Evolutionary conservation across 805 yeast species (phyloP).

Genomic region (Saturnispora quitensis): DNA sequence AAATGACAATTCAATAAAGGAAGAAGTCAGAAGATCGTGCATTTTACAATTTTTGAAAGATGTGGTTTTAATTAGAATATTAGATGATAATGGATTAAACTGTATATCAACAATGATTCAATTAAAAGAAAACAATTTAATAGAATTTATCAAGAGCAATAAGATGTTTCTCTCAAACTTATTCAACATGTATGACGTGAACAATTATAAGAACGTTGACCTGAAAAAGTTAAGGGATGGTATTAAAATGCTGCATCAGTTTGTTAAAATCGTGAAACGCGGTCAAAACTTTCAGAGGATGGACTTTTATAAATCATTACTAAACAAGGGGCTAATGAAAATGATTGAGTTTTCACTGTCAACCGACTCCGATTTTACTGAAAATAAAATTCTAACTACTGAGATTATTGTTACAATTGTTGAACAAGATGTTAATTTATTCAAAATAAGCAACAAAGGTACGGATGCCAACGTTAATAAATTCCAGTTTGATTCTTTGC

Average conservation of each 20-base stretch:
- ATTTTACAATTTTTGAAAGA: constrained; percentile 76
- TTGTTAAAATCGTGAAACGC: constrained; percentile 63
- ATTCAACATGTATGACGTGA: constrained; percentile 43
- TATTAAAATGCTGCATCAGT: constrained; percentile 70
- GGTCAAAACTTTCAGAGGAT: constrained; percentile 53
- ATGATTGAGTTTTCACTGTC: constrained; percentile 62
- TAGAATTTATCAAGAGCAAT: constrained; percentile 46
- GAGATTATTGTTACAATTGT: constrained; percentile 73
- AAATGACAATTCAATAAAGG: constrained; percentile 37
- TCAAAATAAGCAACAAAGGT: constrained; percentile 24
- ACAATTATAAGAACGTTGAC: constrained; percentile 4
- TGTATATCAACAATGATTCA: constrained; percentile 60
- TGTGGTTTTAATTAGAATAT: constrained; percentile 69
- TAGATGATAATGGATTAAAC: constrained; percentile 74
- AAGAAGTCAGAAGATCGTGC: constrained; percentile 64
- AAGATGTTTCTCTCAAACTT: constrained; percentile 45
- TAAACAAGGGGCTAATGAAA: constrained; percentile 59
- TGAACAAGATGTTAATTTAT: constrained; percentile 70
- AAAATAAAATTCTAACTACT: constrained; percentile 60
- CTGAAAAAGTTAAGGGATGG: constrained; percentile 49
- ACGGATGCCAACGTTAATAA: constrained; percentile 29
- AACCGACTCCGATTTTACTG: constrained; percentile 31
- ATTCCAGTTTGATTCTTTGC: constrained; percentile 33
- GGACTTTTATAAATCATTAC: constrained; percentile 52
- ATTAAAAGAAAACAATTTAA: constrained; percentile 57